These are phyloP conservation scores for Tripterygium wilfordii DNA, from an alignment of 177 flowering plant species.

Conservation along the genomic window DNA sequence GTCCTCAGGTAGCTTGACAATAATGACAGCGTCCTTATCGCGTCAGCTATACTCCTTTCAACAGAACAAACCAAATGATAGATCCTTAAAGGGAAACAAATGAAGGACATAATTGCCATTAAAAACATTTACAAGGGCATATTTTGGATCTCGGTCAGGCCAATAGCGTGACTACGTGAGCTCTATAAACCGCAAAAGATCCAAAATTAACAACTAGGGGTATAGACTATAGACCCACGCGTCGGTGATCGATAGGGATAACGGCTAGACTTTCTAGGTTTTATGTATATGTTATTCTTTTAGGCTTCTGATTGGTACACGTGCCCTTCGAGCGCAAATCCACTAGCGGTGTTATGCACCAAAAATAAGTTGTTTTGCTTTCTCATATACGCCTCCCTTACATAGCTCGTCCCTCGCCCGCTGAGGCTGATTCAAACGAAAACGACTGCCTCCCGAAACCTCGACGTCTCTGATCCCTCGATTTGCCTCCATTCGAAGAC, in stretches of 20 bases:
- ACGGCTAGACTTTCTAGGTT: conserved; percentile 4
- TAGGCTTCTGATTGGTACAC: conserved; percentile 18
- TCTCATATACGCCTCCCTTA: conserved; percentile 16
- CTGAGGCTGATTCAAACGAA: neutral
- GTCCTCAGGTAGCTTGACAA: too few species aligned
- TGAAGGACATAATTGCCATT: conserved; percentile 1
- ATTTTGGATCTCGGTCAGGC: neutral
- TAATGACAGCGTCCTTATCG: too few species aligned
- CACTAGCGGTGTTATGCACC: conserved; percentile 14
- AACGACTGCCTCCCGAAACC: conserved; percentile 11
- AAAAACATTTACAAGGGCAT: neutral
- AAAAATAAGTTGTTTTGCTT: neutral
- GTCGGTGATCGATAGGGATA: conserved; percentile 27
- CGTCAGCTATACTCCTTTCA: too few species aligned
- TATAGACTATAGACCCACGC: conserved; percentile 25
- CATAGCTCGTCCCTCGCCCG: conserved; percentile 15
- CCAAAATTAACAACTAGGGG: conserved; percentile 10
- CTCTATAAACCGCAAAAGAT: neutral
- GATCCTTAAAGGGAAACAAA: too few species aligned
- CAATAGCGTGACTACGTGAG: too few species aligned
- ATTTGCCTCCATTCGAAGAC: conserved; percentile 13
- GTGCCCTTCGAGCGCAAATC: conserved; percentile 7
- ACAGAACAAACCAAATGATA: too few species aligned
- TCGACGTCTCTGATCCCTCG: conserved; percentile 14
- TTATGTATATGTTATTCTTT: neutral